These are phyloP conservation scores for Diaporthe caulivora DNA, from an alignment of 2,329 filamentous ascomycete genomes.

Conservation along the genomic window DNA sequence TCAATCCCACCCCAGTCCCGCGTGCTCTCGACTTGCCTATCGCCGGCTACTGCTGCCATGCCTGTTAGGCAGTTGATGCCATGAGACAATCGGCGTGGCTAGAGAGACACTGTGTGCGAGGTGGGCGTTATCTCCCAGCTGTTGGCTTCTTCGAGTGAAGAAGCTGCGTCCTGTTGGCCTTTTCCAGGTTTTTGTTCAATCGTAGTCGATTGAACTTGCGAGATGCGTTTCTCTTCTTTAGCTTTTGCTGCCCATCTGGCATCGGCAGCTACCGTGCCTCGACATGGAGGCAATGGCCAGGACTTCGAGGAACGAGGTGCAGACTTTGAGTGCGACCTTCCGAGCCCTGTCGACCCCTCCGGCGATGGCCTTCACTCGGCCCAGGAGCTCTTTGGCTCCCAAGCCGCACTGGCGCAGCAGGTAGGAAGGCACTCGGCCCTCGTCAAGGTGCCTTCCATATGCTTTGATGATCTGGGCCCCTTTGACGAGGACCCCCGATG, in stretches of 20 bases:
- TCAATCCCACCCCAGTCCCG: conserved; percentile 12
- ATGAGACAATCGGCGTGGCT: not conserved
- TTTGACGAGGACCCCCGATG: conserved; percentile 67
- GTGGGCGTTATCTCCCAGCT: not conserved
- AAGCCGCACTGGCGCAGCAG: conserved; percentile 53
- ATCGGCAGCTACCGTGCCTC: conserved; percentile 33
- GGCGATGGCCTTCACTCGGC: conserved; percentile 37
- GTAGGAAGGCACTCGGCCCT: conserved; percentile 65
- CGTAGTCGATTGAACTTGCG: conserved; percentile 4
- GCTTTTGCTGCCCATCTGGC: conserved; percentile 28
- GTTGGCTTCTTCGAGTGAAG: conserved; percentile 16
- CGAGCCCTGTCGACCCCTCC: conserved; percentile 36
- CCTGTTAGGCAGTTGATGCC: not conserved
- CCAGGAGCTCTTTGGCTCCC: conserved; percentile 37
- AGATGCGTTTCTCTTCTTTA: conserved; percentile 34
- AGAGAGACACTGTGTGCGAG: not conserved
- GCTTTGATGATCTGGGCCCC: conserved; percentile 67
- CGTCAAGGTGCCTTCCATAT: conserved; percentile 66
- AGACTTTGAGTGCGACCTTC: conserved; percentile 38
- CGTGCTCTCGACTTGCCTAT: conserved; percentile 22
- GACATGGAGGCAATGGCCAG: conserved; percentile 14
- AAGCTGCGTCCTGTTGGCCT: not conserved
- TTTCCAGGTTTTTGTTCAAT: not conserved
- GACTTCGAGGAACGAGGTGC: not conserved
- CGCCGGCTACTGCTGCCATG: not conserved